Conservation (phyloP, 768 basidiomycete species). For the Nidula microcarpa region DNA sequence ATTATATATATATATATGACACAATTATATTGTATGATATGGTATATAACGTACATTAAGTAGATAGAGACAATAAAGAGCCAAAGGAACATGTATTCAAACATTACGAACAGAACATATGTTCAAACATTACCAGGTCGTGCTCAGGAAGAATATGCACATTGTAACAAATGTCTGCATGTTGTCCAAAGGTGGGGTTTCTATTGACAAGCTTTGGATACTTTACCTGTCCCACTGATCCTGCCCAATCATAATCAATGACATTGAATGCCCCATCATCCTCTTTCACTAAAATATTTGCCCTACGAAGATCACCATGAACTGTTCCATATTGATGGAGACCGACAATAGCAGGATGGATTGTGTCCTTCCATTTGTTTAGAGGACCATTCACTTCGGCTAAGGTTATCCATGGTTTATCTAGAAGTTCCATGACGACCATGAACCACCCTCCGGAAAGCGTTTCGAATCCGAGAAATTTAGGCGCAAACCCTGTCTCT, state of each 20-base stretch:
- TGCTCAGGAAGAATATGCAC: constrained; percentile 15
- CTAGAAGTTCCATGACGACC: constrained; percentile 28
- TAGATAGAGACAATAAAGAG: no score
- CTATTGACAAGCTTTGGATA: constrained; percentile 19
- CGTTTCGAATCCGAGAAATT: constrained; percentile 15
- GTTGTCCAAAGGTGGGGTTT: constrained; percentile 11
- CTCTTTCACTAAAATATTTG: constrained; percentile 22
- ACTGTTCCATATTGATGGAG: constrained; percentile 22
- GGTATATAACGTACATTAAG: no score
- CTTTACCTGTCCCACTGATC: constrained; percentile 11
- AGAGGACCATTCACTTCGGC: constrained; percentile 4
- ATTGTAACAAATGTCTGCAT: constrained; percentile 12
- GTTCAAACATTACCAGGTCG: constrained; percentile 19
- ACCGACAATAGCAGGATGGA: constrained; percentile 3
- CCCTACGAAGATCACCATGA: constrained; percentile 25
- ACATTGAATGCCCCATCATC: constrained; percentile 8
- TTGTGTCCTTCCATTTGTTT: no score
- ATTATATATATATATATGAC: no score
- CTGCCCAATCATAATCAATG: constrained; percentile 27
- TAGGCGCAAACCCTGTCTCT: constrained; percentile 17
- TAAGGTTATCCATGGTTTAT: constrained; percentile 9
- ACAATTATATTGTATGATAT: no score
- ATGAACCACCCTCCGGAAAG: constrained; percentile 24
- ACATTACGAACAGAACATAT: no score
- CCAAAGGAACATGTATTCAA: no score